Base-by-base conservation (phyloP, 208 protist genomes). In the Zelonia costaricensis region DNA sequence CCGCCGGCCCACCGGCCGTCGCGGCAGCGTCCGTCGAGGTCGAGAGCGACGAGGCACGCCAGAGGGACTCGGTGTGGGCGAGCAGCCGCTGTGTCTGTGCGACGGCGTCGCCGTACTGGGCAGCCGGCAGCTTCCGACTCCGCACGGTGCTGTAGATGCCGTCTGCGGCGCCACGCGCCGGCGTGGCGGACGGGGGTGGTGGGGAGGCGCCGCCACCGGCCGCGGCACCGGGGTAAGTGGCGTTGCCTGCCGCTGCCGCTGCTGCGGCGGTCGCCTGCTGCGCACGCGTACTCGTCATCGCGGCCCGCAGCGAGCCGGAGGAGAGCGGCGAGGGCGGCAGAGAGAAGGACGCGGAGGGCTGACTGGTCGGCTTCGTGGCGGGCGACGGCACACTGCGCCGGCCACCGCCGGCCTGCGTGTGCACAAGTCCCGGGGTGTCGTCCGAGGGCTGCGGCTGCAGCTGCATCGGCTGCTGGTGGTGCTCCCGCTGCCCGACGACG, bases 21-120 rank as follows among this genome's bases (percentile, higher is more conserved):
- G n/a, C n/a, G n/a, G n/a, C n/a, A n/a, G n/a, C n/a, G n/a, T n/a
- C n/a, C n/a, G n/a, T n/a, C n/a, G n/a, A n/a, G 45, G 27, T n/a
- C 15, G 12, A 40, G 6, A 54, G 16, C 4, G 55, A 2, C 7
- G 44, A 22, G 36, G 48, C 27, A 25, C 61, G 51, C 74, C 74
- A 79, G 3, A 79, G 55, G 4, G 67, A 58, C 33, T 79, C 74
- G 5, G 59, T 59, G 49, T 62, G 61, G 8, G 38, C 45, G 10
- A 79, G 62, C 47, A 75, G 61, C 40, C 52, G 63, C 46, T 55
- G 53, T 23, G 63, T 54, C 57, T 72, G 56, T 43, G 56, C 57
- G 8, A 64, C 38, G n/a, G 51, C 51, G 6, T 42, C 57, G 30
- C 47, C 57, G 1, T 46, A 47, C 55, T 51, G 60, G n/a, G 16